Evolutionary conservation across 2,329 filamentous ascomycete genomes (phyloP).

Genomic region (Rhynchosporium agropyri): DNA sequence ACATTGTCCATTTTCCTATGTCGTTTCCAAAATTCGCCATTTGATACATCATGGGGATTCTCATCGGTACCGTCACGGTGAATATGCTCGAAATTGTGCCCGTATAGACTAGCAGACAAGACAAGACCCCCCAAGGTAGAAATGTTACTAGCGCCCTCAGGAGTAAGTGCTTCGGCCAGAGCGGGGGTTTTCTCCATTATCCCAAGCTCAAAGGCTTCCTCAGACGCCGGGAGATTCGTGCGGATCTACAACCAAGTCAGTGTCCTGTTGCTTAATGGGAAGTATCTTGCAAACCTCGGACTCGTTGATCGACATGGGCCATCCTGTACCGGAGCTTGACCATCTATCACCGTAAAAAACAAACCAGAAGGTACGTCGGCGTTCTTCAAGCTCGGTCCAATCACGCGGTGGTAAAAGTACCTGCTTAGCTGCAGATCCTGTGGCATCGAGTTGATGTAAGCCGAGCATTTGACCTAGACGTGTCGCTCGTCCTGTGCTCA

Average conservation of each 20-base stretch:
- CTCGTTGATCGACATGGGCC: slow-evolving; percentile 80
- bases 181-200: slow-evolving; percentile 63
- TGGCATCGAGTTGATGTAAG: slow-evolving; percentile 74
- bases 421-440: slow-evolving; percentile 68
- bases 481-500: slow-evolving; percentile 73
- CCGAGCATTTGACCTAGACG: slow-evolving; percentile 83
- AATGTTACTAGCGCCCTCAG: slow-evolving; percentile 57
- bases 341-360: slow-evolving; percentile 83
- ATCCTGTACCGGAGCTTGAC: slow-evolving; percentile 70
- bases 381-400: slow-evolving; percentile 82
- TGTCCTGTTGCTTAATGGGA: slow-evolving; percentile 1
- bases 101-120: slow-evolving; percentile 77
- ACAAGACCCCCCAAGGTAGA: slow-evolving; percentile 73
- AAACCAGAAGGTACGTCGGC: slow-evolving; percentile 84
- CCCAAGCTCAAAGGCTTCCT: slow-evolving; percentile 73
- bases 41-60: slow-evolving; percentile 69
- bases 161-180: slow-evolving; percentile 62
- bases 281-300: slow-evolving; percentile 53
- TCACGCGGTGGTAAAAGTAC: slow-evolving; percentile 72
- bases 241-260: slow-evolving; percentile 43
- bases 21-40: slow-evolving; percentile 83
- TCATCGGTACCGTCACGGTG: slow-evolving; percentile 73
- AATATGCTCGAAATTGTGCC: slow-evolving; percentile 77
- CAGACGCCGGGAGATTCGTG: slow-evolving; percentile 78
- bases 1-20: slow-evolving; percentile 83